A percentile compares a stretch with the other conserved stretches of the same genome.
phyloP scores from a whole-genome alignment of 306 rosid genomes.

The Pyrus betulifolia region DNA sequence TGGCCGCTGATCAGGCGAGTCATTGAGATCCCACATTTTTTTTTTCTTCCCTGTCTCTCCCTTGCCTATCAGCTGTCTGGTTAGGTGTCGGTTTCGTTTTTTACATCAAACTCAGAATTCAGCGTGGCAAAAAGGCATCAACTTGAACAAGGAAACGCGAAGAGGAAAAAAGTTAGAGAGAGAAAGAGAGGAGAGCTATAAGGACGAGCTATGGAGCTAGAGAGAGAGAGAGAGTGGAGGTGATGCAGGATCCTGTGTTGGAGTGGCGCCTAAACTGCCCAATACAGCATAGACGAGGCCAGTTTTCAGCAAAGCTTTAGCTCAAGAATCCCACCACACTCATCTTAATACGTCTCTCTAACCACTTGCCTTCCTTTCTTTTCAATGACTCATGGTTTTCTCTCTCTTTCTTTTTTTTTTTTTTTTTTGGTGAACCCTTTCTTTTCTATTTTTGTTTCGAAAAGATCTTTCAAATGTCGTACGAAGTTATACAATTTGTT shows the following conservation, averaged over 20 bases:
- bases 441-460: neutral
- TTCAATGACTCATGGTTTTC: conserved; percentile 39
- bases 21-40: conserved; percentile 99
- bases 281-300: conserved; percentile 65
- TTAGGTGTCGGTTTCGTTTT: neutral
- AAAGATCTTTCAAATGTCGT: too few species aligned
- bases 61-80: neutral
- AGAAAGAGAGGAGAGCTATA: neutral
- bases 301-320: conserved; percentile 34
- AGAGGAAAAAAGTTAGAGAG: neutral
- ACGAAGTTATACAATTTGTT: too few species aligned
- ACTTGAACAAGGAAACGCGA: neutral
- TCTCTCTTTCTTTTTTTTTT: conserved; percentile 10
- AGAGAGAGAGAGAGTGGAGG: neutral
- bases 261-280: conserved; percentile 39
- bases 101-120: neutral
- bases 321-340: conserved; percentile 27
- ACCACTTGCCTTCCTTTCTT: conserved; percentile 48
- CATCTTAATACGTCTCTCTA: conserved; percentile 24
- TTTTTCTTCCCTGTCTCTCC: neutral
- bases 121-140: neutral
- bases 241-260: conserved; percentile 38
- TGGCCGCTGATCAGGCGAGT: conserved; percentile 57
- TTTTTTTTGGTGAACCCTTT: neutral
- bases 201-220: neutral